These are phyloP conservation scores for Middelhovenomyces tepae DNA, from an alignment of 805 yeast genomes.

Conservation along the genomic window DNA sequence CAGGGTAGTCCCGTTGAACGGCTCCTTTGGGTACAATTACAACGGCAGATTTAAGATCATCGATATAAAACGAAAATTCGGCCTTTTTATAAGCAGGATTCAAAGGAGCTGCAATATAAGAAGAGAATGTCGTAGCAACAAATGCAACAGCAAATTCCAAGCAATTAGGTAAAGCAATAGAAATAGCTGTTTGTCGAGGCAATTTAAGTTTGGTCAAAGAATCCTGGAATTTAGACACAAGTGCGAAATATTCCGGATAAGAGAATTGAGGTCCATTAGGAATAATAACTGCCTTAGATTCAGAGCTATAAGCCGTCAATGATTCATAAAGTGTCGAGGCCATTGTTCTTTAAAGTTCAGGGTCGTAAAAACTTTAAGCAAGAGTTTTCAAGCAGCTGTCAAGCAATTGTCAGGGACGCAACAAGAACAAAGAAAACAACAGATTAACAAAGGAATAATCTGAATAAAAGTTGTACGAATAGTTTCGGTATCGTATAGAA, in stretches of 20 bases:
- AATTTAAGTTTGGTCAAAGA: constrained; percentile 30
- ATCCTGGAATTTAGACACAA: constrained; percentile 39
- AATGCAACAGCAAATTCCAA: constrained; percentile 51
- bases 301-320: neutral
- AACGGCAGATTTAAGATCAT: constrained; percentile 49
- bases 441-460: too few species aligned
- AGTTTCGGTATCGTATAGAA: too few species aligned
- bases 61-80: constrained; percentile 58
- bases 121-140: constrained; percentile 47
- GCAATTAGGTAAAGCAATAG: constrained; percentile 53
- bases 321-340: constrained; percentile 2
- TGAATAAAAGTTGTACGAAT: too few species aligned
- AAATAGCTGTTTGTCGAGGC: constrained; percentile 40
- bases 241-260: constrained; percentile 36
- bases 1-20: constrained; percentile 31
- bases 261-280: constrained; percentile 42
- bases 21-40: constrained; percentile 51
- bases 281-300: constrained; percentile 25
- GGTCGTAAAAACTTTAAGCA: too few species aligned
- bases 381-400: too few species aligned
- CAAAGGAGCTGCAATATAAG: constrained; percentile 59
- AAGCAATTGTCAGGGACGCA: too few species aligned
- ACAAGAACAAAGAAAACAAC: too few species aligned
- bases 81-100: constrained; percentile 52
- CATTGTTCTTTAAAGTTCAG: constrained; percentile 2